Evolutionary conservation across 345 rosid genomes (phyloP), one percentile per base, ranked within the genome.

Genomic region (Eucalyptus paniculata): DNA sequence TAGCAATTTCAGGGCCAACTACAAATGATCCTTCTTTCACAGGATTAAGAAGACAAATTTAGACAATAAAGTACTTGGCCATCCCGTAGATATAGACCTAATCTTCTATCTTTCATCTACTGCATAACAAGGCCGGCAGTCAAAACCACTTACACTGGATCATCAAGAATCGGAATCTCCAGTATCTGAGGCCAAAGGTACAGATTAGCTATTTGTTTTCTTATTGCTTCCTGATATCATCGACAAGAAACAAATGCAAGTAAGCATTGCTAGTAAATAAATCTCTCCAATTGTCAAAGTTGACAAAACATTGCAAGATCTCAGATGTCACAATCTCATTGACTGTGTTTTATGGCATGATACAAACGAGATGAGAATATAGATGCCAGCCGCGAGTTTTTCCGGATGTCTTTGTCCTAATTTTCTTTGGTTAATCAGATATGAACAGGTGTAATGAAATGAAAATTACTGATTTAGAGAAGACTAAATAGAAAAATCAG

Each of bases 181-280:
- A 93, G 92, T 72, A 91, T 89, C 90, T 91, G 93, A 44, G 95
- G 96, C 96, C 97, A 95, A 44, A 92, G 92, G 88, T 92, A 94
- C 32, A 93, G 93, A 90, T 87, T 88, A 86, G 95, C 91, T 58
- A 94, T 89, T 89, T 95, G 94, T 67, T 89, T 91, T 88, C 89
- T 89, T 87, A 95, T 89, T 50, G 72, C 91, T 87, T 92, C 93
- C 95, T 94, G 96, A 82, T 77, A 53, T 54, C 88, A 91, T 86
- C 87, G 3, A 37, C 83, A 40, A 77, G 47, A 40, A 50, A 82
- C 21, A 87, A 85, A 72, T 13, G 10, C 88, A 32, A 30, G 32
- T 72, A 56, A 80, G 86, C 69, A 69, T 26, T n/a, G 67, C 62
- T n/a, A 6, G 83, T 77, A 77, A 77, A 77, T 21, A 40, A 21